Conservation (phyloP, 352 stramenopile species). For the Pythium oligandrum region DNA sequence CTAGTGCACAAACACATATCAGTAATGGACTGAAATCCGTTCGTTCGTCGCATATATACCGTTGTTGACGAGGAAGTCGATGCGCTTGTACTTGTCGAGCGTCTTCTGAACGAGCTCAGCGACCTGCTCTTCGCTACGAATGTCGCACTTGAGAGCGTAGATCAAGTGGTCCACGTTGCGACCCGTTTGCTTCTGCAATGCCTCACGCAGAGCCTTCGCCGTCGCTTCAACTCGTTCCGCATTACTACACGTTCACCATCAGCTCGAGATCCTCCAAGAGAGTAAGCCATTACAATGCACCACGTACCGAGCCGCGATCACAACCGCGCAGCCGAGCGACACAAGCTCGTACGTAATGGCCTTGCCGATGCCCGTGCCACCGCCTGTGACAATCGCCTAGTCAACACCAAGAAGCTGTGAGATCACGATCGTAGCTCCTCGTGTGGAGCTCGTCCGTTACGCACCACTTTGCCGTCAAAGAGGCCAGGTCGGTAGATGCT, state of each 20-base stretch:
- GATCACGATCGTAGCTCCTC: no score
- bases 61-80: constrained; percentile 94
- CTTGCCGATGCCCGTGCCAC: constrained; percentile 76
- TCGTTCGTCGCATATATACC: constrained; percentile 14
- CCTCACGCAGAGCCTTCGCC: constrained; percentile 37
- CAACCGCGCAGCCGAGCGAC: constrained; percentile 60
- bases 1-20: constrained; percentile 7
- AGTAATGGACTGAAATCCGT: no score
- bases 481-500: constrained; percentile 53
- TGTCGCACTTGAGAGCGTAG: constrained; percentile 45
- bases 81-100: constrained; percentile 57
- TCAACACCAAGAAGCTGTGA: constrained; percentile 1
- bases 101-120: constrained; percentile 48
- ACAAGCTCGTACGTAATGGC: constrained; percentile 66
- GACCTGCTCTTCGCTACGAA: constrained; percentile 62
- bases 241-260: constrained; percentile 30
- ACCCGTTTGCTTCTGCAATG: constrained; percentile 22
- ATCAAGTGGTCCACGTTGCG: constrained; percentile 26
- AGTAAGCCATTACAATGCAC: neutral
- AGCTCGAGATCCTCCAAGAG: neutral
- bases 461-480: constrained; percentile 59
- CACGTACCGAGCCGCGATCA: constrained; percentile 50
- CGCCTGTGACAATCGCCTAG: constrained; percentile 68
- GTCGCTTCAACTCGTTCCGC: constrained; percentile 43
- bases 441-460: constrained; percentile 2